Evolutionary conservation across 73 alveolate genomes (phyloP), one percentile per base, ranked within the genome.

Genomic region (Urostyla sp.): DNA sequence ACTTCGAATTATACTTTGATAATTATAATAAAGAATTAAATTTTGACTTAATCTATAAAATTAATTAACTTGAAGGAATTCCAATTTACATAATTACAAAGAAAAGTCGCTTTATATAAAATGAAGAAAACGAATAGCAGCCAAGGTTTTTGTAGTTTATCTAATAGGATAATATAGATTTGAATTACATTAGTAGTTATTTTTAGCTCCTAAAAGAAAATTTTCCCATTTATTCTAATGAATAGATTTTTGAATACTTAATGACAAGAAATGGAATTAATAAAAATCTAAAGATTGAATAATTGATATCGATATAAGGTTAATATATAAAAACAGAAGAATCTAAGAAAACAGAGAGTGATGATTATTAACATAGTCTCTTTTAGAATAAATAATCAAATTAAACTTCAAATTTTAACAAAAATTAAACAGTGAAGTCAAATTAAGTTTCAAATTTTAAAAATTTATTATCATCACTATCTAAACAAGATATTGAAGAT

Each of bases 11-110:
- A 8, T 40, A 63, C n/a, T 36, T 63, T 63, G 20, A 34, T 3
- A 60, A 63, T 15, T 38, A 21, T 43, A 48, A 60, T 18, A 5
- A 13, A 1, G 18, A 46, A 10, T 27, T 58, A 58, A n/a, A n/a
- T 58, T 63, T 43, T 40, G 79, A 63, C 44, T 27, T 63, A 27
- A 63, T 63, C 5, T 63, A 43, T 63, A 43, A 46, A 37, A 20
- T 63, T 38, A 60, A 60, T n/a, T 27, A 35, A 63, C 44, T 8
- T 38, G 79, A 63, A 43, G 60, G 60, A 6, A 44, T 63, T 5
- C 79, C 79, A 38, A 63, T 63, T 2, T 63, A 38, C 44, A 60
- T 60, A 2, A 6, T 63, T 20, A 43, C 79, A 38, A 63, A 63
- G 28, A 63, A 63, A 21, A 44, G 44, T 2, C 37, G 44, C 23